Evolutionary conservation across 2,329 filamentous ascomycete genomes (phyloP).

Genomic region (Epicoccum sorghinum): DNA sequence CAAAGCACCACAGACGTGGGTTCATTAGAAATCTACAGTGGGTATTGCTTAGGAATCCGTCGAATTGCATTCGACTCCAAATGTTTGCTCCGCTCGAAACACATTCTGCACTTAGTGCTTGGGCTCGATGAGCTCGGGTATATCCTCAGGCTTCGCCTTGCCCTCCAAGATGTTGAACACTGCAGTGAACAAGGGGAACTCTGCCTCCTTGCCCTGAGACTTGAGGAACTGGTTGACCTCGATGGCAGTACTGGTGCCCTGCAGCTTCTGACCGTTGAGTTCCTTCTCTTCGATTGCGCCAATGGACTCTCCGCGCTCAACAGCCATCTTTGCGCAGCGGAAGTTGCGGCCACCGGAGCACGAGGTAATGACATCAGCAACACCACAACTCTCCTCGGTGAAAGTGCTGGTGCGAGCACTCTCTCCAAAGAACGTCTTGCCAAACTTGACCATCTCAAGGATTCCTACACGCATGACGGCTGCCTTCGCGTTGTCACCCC

Average conservation of each 20-base stretch:
- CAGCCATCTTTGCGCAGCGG: slow-evolving; percentile 86
- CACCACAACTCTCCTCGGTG: slow-evolving; percentile 94
- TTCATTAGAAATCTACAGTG: slow-evolving; percentile 15
- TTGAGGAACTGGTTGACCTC: slow-evolving; percentile 92
- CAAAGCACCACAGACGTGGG: neutral
- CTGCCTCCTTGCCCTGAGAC: slow-evolving; percentile 74
- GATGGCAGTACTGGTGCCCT: slow-evolving; percentile 88
- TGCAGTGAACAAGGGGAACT: slow-evolving; percentile 92
- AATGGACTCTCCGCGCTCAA: slow-evolving; percentile 79
- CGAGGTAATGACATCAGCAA: slow-evolving; percentile 93
- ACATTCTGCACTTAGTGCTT: slow-evolving; percentile 25
- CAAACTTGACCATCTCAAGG: slow-evolving; percentile 95
- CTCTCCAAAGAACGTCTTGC: slow-evolving; percentile 87
- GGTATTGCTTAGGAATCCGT: slow-evolving; percentile 18
- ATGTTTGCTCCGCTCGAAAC: neutral
- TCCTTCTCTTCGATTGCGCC: slow-evolving; percentile 87
- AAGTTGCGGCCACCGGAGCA: slow-evolving; percentile 94
- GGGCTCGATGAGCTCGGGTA: slow-evolving; percentile 68
- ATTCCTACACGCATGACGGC: slow-evolving; percentile 96
- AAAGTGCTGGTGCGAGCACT: slow-evolving; percentile 84
- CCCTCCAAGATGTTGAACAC: slow-evolving; percentile 83
- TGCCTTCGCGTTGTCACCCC: slow-evolving; percentile 99
- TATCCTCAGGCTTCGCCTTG: slow-evolving; percentile 77
- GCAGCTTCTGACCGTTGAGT: slow-evolving; percentile 94
- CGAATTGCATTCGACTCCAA: neutral